A percentile compares a stretch with the other conserved stretches of the same genome.
These are phyloP conservation scores for Sporobolomyces phaffii DNA, from an alignment of 768 basidiomycete species.

Conservation along the genomic window DNA sequence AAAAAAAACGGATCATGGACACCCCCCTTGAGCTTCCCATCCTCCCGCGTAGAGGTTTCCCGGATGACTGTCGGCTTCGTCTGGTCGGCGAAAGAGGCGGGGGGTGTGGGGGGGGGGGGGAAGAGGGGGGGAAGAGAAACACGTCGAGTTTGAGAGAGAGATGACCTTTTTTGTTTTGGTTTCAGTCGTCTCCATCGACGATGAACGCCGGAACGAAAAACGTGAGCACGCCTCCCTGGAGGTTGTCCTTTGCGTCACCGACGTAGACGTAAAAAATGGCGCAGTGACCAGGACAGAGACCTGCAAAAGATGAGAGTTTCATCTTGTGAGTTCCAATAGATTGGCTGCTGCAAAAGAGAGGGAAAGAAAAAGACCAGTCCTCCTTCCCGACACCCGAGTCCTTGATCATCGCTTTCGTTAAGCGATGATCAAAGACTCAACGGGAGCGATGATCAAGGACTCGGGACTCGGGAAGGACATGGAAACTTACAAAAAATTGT, in stretches of 20 bases:
- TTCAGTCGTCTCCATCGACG: constrained; percentile 50
- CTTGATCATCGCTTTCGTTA: too few relatives aligned
- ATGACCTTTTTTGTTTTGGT: too few relatives aligned
- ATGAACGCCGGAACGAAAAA: constrained; percentile 79
- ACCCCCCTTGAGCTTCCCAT: too few relatives aligned
- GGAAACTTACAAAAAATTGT: constrained; percentile 72
- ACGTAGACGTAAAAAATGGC: constrained; percentile 84
- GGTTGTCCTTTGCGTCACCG: constrained; percentile 58
- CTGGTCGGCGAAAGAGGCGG: too few relatives aligned
- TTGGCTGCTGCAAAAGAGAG: too few relatives aligned
- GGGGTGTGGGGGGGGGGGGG: too few relatives aligned
- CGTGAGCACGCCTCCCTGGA: constrained; percentile 76
- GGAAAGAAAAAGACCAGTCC: too few relatives aligned
- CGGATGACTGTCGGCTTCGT: too few relatives aligned
- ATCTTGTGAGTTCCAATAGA: not conserved
- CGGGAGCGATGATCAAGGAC: not conserved
- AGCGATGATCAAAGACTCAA: not conserved
- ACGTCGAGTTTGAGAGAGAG: not conserved
- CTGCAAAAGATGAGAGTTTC: constrained; percentile 47
- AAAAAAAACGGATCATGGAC: too few relatives aligned
- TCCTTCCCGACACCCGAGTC: too few relatives aligned
- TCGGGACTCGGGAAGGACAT: not conserved
- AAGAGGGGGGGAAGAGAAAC: too few relatives aligned
- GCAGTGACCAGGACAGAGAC: constrained; percentile 74
- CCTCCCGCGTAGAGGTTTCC: too few relatives aligned